Conservation (phyloP, 2,329 filamentous ascomycete species). For the Cladosporium sp. region DNA sequence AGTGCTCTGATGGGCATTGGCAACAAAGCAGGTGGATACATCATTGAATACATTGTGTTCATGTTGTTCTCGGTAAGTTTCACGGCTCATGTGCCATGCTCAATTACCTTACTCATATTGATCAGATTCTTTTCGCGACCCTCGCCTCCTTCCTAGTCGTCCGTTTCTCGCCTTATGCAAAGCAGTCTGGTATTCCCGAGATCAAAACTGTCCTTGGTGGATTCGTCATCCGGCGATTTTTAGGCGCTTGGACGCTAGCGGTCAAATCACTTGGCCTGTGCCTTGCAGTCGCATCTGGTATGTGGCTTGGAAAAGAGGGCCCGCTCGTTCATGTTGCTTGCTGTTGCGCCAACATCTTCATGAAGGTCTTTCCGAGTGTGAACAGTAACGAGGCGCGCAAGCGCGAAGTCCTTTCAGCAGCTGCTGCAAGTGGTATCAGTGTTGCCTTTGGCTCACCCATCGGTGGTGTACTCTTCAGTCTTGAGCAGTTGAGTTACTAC, state of each 20-base stretch:
- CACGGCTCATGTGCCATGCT: neutral
- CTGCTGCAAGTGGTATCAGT: constrained; percentile 86
- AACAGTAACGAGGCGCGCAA: constrained; percentile 91
- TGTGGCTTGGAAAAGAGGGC: constrained; percentile 97
- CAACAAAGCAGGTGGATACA: constrained; percentile 67
- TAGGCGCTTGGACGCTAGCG: constrained; percentile 81
- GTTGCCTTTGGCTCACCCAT: constrained; percentile 93
- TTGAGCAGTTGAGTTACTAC: constrained; percentile 97
- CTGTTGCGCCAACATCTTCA: constrained; percentile 90
- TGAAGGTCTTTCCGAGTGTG: constrained; percentile 78
- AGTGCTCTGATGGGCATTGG: constrained; percentile 65
- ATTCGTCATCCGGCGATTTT: constrained; percentile 83
- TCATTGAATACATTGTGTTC: constrained; percentile 85
- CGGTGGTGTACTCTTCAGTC: constrained; percentile 87
- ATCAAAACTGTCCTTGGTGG: constrained; percentile 95
- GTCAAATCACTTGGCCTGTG: constrained; percentile 89
- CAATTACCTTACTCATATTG: constrained; percentile 22
- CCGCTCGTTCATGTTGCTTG: constrained; percentile 94
- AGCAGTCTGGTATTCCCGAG: constrained; percentile 93
- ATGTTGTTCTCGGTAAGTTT: constrained; percentile 70
- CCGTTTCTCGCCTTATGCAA: constrained; percentile 80
- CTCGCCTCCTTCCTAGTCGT: constrained; percentile 75
- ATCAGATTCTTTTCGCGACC: constrained; percentile 69
- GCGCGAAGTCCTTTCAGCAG: constrained; percentile 86
- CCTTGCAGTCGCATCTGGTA: constrained; percentile 83